Evolutionary conservation across 169 alveolate species (phyloP), one percentile per base, ranked within the genome.

Genomic region (Ichthyophthirius multifiliis): DNA sequence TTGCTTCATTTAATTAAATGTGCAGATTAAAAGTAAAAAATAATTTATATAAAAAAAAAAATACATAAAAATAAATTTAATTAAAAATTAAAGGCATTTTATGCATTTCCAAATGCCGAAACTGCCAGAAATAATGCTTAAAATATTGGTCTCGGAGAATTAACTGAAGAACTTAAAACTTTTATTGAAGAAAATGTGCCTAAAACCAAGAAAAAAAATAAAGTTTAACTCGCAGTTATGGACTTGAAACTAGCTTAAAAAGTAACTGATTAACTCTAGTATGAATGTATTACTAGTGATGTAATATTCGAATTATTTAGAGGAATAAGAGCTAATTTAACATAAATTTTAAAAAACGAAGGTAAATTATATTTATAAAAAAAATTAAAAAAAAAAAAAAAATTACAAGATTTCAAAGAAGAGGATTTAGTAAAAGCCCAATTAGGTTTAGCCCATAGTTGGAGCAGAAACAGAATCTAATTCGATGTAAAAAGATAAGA

Each of bases 401-500:
- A 16, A 43, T 45, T 81, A 74, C 55, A 37, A 55, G 93, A 89
- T 4, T 71, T 94, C 63, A 85, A 64, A 67, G 94, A 90, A 41
- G 85, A 91, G 10, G 98, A 96, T 82, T 75, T 95, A 62, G 86
- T 93, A 62, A 94, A 88, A 46, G 97, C 98, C 67, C 97, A 97
- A 45, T 94, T 97, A 10, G 99, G 99, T 85, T 91, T 98, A 35
- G 99, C 98, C 27, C 99, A 98, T 86, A 92, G 97, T 73, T 97
- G 90, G 88, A 95, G 99, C 74, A 92, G 99, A 83, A 86, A 91
- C 62, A 95, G 96, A 84, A 89, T 98, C 76, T 94, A 97, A 84
- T 89, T 96, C 65, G 99, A 98, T 89, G 99, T 99, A 13, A 94
- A 97, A 85, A 96, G 98, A 71, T 98, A 97, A 75, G 99, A 98